These are phyloP conservation scores for Solanum tarijense DNA, from an alignment of 257 asterid genomes.

Conservation along the genomic window DNA sequence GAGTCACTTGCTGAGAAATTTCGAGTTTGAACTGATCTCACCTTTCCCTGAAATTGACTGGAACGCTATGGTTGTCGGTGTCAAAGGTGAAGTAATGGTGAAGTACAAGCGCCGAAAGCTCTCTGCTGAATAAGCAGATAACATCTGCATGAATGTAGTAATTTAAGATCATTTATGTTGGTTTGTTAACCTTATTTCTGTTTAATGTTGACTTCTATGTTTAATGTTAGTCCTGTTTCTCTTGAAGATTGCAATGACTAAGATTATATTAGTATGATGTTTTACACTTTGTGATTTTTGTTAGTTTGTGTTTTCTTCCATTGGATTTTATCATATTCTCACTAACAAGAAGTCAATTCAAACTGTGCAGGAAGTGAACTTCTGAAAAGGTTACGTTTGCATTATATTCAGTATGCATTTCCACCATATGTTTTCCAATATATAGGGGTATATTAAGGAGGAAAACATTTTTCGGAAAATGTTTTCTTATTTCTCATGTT, in stretches of 20 bases:
- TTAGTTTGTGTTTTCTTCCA: neutral
- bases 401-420: neutral
- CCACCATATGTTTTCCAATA: neutral
- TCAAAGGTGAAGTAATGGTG: conserved; percentile 37
- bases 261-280: neutral
- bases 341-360: neutral
- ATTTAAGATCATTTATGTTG: neutral
- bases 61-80: conserved; percentile 56
- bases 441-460: neutral
- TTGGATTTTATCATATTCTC: neutral
- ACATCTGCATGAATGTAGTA: neutral
- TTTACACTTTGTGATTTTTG: neutral
- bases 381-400: neutral
- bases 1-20: conserved; percentile 90
- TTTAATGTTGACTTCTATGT: neutral
- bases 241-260: neutral
- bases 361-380: neutral
- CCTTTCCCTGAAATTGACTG: conserved; percentile 53
- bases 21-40: conserved; percentile 42
- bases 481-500: no score
- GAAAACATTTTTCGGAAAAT: no score
- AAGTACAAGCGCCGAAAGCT: conserved; percentile 12
- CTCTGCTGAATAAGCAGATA: neutral
- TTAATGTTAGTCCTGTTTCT: neutral
- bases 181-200: neutral